Percentiles rank a stretch among this genome's conserved stretches.
Evolutionary conservation across 176 grass and related monocot species (phyloP).

Genomic region (Thinopyrum elongatum): DNA sequence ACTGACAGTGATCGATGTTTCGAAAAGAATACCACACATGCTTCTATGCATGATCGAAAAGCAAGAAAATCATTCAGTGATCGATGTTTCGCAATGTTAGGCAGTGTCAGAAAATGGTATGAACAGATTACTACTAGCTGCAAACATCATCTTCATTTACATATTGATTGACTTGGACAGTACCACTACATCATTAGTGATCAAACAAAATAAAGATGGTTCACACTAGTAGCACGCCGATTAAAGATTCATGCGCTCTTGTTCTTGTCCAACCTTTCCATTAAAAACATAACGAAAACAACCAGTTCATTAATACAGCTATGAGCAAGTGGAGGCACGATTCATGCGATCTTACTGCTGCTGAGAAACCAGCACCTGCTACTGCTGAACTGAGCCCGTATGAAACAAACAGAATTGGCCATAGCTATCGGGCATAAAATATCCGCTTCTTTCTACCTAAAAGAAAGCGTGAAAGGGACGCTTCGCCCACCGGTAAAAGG

Average conservation of each 20-base stretch:
- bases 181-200: neutral
- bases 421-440: constrained; percentile 11
- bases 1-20: too few species aligned
- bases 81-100: too few species aligned
- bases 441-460: neutral
- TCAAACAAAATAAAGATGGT: too few species aligned
- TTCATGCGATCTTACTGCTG: neutral
- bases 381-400: neutral
- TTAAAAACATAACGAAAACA: too few species aligned
- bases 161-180: neutral
- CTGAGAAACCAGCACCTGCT: neutral
- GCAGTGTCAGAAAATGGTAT: too few species aligned
- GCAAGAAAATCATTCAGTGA: too few species aligned
- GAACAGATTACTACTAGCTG: too few species aligned
- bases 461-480: neutral
- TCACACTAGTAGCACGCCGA: neutral
- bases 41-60: too few species aligned
- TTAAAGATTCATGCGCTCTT: neutral
- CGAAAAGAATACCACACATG: too few species aligned
- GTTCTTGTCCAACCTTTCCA: too few species aligned
- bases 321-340: neutral
- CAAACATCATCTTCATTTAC: neutral
- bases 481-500: neutral
- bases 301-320: neutral
- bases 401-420: neutral